Conservation (phyloP, 169 alveolate species). For the Perkinsus olseni region DNA sequence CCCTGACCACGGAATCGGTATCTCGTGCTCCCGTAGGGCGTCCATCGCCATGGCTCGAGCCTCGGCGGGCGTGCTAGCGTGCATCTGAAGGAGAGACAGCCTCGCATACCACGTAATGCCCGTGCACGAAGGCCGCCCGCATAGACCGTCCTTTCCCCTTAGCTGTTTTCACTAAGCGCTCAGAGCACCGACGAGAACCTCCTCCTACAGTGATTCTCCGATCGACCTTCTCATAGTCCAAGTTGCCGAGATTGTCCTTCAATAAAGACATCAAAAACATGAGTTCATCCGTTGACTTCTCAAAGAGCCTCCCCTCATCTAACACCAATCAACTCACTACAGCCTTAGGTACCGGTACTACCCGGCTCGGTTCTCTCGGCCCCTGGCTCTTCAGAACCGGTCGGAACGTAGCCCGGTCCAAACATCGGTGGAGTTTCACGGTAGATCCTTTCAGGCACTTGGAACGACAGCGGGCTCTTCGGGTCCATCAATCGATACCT, state of each 20-base stretch:
- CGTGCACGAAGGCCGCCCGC: no score
- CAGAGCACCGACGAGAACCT: neutral
- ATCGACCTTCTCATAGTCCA: neutral
- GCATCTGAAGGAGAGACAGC: neutral
- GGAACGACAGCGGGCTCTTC: neutral
- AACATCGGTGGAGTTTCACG: neutral
- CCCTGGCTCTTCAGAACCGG: neutral
- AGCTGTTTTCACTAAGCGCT: no score
- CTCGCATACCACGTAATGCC: neutral
- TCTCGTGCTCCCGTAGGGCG: neutral
- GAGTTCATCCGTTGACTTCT: neutral
- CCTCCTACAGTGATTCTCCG: neutral
- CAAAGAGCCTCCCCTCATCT: neutral
- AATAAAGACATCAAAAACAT: neutral
- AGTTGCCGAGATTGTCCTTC: neutral
- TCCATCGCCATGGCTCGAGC: neutral
- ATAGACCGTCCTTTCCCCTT: no score
- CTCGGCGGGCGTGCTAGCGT: neutral
- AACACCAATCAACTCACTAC: neutral
- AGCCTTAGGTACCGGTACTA: neutral
- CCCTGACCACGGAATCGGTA: neutral
- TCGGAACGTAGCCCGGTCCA: neutral
- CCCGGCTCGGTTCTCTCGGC: neutral
- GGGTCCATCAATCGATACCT: neutral
- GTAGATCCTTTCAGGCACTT: neutral